Base-by-base conservation (phyloP, 768 basidiomycete species). In the Leccinum incarnatum region DNA sequence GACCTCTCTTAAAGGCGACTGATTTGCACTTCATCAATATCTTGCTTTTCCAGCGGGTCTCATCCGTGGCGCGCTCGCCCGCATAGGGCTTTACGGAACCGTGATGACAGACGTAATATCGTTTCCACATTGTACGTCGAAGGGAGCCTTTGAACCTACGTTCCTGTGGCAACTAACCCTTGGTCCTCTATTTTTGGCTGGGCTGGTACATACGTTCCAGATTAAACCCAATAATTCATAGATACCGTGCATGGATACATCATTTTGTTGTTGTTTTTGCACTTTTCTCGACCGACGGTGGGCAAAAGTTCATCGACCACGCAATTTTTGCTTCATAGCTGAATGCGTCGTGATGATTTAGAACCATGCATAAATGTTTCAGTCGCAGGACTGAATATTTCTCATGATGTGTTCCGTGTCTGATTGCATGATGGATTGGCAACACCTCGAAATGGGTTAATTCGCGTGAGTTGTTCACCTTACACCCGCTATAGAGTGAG, bases 31-130 rank as follows among this genome's bases (percentile, higher is more conserved):
- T 19, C n/a, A 10, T n/a, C 4, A 96, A 92, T 91, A 93, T 66
- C 85, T 87, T 14, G 84, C 90, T 4, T 85, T 95, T 73, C 83
- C 93, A 1, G 84, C 86, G 42, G 95, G 94, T 11, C 81, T 96
- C 51, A 86, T 98, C 46, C 85, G 87, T 53, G 95, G 95, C 19
- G 87, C 92, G 2, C 81, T 98, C 2, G 76, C 82, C 12, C 80
- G 93, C 55, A 74, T 98, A 25, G 95, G 94, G 15, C 83, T 87
- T 59, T 82, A 87, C 42, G 86, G 83, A 21, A 85, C 82, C 3
- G 91, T 98, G 0, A 77, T 81, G 1, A 86, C 93, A 4, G 95
- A 98, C 69, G 83, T 93, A 7, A 85, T 81, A 2, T 81, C 84
- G 1, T 72, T 95, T 67, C 95, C 95, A 21, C 93, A 95, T 80